Evolutionary conservation across 2,329 filamentous ascomycete species (phyloP).

Genomic region (Chlorencoelia australis): DNA sequence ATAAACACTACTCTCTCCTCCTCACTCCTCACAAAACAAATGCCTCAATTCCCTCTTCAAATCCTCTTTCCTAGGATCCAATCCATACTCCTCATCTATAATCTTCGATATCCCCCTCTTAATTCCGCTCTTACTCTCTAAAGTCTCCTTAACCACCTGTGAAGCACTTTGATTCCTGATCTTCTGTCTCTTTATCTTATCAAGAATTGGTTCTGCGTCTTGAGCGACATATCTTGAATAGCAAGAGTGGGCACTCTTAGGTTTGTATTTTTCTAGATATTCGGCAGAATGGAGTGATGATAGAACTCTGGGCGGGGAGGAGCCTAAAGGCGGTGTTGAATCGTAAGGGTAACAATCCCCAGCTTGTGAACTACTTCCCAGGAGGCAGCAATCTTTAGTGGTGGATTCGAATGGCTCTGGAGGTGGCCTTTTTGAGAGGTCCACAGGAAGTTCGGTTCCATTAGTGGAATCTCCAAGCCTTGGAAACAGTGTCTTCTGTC

Average conservation of each 20-base stretch:
- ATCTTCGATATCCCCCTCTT: background rate
- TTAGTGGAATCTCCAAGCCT: no score
- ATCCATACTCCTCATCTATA: constrained; percentile 2
- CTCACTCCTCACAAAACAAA: constrained; percentile 16
- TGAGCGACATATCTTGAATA: constrained; percentile 12
- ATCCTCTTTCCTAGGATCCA: constrained; percentile 11
- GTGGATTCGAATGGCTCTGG: no score
- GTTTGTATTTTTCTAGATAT: constrained; percentile 15
- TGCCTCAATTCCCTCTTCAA: constrained; percentile 17
- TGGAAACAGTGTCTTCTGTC: no score
- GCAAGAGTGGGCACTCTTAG: constrained; percentile 1
- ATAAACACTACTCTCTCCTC: no score
- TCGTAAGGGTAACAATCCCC: background rate
- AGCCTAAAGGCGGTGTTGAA: background rate
- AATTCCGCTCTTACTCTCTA: background rate
- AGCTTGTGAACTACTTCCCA: no score
- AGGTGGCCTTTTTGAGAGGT: no score
- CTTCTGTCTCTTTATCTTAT: constrained; percentile 18
- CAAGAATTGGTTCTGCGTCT: constrained; percentile 13
- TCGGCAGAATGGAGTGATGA: constrained; percentile 9
- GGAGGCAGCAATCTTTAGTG: no score
- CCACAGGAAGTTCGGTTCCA: no score
- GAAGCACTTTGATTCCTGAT: constrained; percentile 4
- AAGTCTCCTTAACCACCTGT: constrained; percentile 1
- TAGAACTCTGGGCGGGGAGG: background rate